These are phyloP conservation scores for Apiospora malaysiana DNA, from an alignment of 2,329 filamentous ascomycete genomes.

Conservation along the genomic window DNA sequence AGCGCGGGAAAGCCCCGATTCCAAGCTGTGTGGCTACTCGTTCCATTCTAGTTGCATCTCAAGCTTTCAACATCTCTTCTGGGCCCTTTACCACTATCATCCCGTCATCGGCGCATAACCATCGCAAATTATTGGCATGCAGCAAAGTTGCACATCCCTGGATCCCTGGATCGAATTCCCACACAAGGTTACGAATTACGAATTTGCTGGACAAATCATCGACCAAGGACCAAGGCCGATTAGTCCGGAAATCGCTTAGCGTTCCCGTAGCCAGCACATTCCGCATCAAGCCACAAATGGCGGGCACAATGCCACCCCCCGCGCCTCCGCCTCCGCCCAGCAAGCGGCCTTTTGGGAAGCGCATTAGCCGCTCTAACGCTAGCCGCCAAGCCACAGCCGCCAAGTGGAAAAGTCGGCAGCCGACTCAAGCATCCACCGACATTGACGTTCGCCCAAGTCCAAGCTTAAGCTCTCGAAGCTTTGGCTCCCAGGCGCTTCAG, in stretches of 20 bases:
- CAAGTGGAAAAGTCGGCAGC: background rate
- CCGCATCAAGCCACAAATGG: conserved; percentile 8
- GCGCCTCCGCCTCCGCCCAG: background rate
- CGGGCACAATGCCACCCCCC: conserved; percentile 9
- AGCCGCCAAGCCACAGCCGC: background rate
- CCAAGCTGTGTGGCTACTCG: background rate
- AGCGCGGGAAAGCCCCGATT: background rate
- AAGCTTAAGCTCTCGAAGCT: background rate
- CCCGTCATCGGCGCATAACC: background rate
- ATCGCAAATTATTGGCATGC: background rate
- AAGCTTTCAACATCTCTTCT: background rate
- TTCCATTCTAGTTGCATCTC: too few relatives aligned
- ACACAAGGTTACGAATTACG: background rate
- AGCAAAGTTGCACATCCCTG: background rate
- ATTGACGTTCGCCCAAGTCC: background rate
- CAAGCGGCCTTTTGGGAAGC: background rate
- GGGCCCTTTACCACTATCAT: background rate
- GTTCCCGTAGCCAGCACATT: conserved; percentile 6
- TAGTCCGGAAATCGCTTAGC: background rate
- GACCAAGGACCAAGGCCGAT: background rate
- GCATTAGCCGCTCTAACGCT: background rate
- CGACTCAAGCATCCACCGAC: background rate
- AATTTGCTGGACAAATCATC: background rate
- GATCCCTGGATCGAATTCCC: background rate
- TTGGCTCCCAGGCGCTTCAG: background rate